Conservation (phyloP, 2,329 filamentous ascomycete species). For the Escovopsis sp. region DNA sequence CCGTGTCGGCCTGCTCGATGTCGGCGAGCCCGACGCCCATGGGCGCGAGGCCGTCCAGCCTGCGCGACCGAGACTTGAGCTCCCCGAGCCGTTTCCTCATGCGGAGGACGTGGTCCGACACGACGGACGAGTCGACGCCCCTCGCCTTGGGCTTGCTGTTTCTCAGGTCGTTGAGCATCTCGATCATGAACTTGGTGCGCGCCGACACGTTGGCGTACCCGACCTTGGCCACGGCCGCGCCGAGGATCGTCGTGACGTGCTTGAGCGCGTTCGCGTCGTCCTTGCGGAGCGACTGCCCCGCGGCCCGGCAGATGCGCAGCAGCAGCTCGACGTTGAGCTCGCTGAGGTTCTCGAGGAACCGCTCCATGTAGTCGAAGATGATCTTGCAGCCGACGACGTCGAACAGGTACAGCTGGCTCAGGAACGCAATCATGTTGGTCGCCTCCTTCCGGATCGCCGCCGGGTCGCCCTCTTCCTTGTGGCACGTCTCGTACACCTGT, state of each 20-base stretch:
- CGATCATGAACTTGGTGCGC: slow-evolving; percentile 93
- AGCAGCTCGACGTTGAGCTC: slow-evolving; percentile 83
- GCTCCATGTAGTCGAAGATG: slow-evolving; percentile 79
- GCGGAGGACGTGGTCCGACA: slow-evolving; percentile 66
- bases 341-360: slow-evolving; percentile 57
- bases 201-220: slow-evolving; percentile 63
- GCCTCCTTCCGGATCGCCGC: slow-evolving; percentile 20
- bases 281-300: slow-evolving; percentile 67
- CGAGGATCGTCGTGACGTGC: slow-evolving; percentile 70
- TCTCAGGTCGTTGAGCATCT: slow-evolving; percentile 86
- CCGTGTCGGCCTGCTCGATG: slow-evolving; percentile 68
- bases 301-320: slow-evolving; percentile 68
- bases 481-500: slow-evolving; percentile 38
- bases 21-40: slow-evolving; percentile 70
- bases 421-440: slow-evolving; percentile 65
- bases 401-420: slow-evolving; percentile 85
- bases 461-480: slow-evolving; percentile 25
- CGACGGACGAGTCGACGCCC: slow-evolving; percentile 53
- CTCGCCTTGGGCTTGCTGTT: slow-evolving; percentile 81
- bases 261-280: slow-evolving; percentile 83
- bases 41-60: slow-evolving; percentile 62
- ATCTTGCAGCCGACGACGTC: slow-evolving; percentile 71
- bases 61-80: slow-evolving; percentile 43
- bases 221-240: slow-evolving; percentile 51
- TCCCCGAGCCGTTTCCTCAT: slow-evolving; percentile 82